These are phyloP conservation scores for Volvox reticuliferus DNA, from an alignment of 139 green algal genomes.

Conservation along the genomic window DNA sequence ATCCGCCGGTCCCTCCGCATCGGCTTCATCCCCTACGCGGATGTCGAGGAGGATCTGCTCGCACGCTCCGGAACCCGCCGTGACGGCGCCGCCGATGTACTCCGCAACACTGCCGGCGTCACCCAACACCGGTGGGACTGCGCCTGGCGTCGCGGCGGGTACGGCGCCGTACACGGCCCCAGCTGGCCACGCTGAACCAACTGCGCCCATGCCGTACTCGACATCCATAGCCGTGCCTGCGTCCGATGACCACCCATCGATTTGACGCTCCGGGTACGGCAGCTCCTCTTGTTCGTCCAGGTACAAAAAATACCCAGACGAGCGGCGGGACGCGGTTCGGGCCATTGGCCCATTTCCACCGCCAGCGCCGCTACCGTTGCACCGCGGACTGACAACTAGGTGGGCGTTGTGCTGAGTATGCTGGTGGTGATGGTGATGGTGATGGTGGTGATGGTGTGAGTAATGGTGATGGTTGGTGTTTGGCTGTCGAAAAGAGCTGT, in stretches of 20 bases:
- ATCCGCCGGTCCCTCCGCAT: neutral
- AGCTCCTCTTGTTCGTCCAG: neutral
- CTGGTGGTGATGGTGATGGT: neutral
- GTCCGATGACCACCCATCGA: neutral
- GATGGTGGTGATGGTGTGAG: conserved; percentile 20
- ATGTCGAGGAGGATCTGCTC: conserved; percentile 42
- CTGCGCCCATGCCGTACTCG: neutral
- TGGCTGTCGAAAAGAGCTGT: neutral
- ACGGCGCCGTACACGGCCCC: neutral
- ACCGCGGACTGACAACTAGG: neutral
- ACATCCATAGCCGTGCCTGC: neutral
- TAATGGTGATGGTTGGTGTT: neutral
- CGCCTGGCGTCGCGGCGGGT: neutral
- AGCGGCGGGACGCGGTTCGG: neutral
- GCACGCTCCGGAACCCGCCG: neutral
- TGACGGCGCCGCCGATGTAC: neutral
- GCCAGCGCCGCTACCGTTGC: neutral
- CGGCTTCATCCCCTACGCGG: conserved; percentile 11
- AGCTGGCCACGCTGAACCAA: neutral
- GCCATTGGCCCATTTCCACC: no score
- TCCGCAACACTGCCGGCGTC: neutral
- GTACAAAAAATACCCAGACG: neutral
- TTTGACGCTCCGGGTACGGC: neutral
- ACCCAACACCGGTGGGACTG: neutral
- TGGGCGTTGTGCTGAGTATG: neutral